phyloP scores from a whole-genome alignment of 78 protist species.

The Acrasis kona region DNA sequence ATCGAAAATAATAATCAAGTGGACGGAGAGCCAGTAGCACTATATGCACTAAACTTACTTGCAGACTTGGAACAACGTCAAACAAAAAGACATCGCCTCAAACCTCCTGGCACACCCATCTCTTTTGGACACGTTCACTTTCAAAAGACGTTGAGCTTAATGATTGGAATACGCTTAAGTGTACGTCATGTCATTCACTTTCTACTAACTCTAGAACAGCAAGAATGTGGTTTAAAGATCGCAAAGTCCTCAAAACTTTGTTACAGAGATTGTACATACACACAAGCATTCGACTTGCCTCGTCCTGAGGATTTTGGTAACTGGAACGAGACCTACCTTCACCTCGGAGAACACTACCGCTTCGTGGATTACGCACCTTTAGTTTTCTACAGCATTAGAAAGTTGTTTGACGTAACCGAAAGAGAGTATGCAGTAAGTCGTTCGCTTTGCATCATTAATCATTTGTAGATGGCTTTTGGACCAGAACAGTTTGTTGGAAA shows the following conservation, averaged over 20 bases:
- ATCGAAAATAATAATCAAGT: neutral
- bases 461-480: neutral
- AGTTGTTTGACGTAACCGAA: neutral
- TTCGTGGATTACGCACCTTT: conserved; percentile 13
- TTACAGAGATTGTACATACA: too few species aligned
- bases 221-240: too few species aligned
- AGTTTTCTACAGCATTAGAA: neutral
- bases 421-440: neutral
- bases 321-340: neutral
- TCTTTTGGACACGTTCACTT: too few species aligned
- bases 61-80: too few species aligned
- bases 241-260: too few species aligned
- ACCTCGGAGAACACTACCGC: neutral
- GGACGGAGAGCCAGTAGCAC: neutral
- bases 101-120: too few species aligned
- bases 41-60: too few species aligned
- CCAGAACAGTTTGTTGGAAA: neutral
- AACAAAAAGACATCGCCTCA: too few species aligned
- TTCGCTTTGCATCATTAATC: neutral
- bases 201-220: too few species aligned
- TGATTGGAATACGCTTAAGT: too few species aligned
- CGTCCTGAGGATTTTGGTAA: neutral
- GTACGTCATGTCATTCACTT: too few species aligned
- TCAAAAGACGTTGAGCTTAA: too few species aligned
- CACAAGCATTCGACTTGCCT: neutral